Base-by-base conservation (phyloP, 2,329 filamentous ascomycete genomes). In the Fusarium longipes region DNA sequence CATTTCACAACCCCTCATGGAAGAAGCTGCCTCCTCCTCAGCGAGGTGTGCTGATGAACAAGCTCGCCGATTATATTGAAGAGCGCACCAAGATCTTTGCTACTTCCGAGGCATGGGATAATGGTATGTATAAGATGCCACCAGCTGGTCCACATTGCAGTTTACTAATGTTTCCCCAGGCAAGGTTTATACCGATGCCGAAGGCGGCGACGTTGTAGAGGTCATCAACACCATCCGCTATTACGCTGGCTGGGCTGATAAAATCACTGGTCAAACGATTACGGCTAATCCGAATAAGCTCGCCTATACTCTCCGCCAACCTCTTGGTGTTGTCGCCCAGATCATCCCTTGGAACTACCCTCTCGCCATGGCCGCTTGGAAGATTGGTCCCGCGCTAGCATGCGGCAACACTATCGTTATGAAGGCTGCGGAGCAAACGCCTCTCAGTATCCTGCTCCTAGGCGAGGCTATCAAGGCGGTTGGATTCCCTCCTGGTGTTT, bases 261-360 rank as follows among this genome's bases (percentile, higher is more conserved):
- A 96, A 87, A 89, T 93, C 68, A 85, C 88, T 77, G 92, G 92
- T 77, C 91, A 93, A 83, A 91, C 92, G 54, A 89, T 94, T 68
- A 90, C 93, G 70, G 90, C 91, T 66, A 83, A 86, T 75, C 85
- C 86, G 53, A 88, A 91, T 66, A 92, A 89, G 77, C 92, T 95
- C 80, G 90, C 91, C 80, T 95, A 94, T 82, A 93, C 91, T 58
- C 74, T 88, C n/a, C 70, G 73, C 15, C 71, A 74, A 50, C 73
- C 73, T 8, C 82, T 90, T 63, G 90, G 90, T 74, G 90, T 93
- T 45, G 92, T 91, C 75, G 92, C 89, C 72, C 91, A 95, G 78
- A 93, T 94, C 75, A 93, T 95, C 72, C 92, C 92, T 55, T 93
- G 91, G 91, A 93, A 93, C 83, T 93, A 92, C 82, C 91, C 91